Evolutionary conservation across 2,329 filamentous ascomycete genomes (phyloP), one percentile per base, ranked within the genome.

Genomic region (Cucurbitaria berberidis): DNA sequence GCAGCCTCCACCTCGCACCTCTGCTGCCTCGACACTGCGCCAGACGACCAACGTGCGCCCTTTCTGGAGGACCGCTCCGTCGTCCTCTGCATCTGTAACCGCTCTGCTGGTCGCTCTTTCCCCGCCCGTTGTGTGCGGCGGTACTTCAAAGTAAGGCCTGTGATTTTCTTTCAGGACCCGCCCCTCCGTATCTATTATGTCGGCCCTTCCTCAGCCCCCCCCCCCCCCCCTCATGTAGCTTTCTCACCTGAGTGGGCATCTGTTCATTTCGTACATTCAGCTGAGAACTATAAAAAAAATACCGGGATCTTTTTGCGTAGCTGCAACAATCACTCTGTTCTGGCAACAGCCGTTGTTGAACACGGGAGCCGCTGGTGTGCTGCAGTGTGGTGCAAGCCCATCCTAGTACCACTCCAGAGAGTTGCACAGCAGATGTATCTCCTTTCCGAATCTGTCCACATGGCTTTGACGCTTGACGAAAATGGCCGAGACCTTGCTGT

Each of bases 341-440:
- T 30, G 48, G 35, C 52, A 45, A 55, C 55, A 59, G 58, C 63
- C 49, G 52, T 50, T 65, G 66, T 70, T 51, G 53, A 49, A 67
- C 64, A 50, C 40, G 39, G n/a, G 53, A 53, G 59, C 55, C 59
- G 63, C 57, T 59, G 53, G 46, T 56, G 55, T 62, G 59, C 60
- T 64, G 62, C 62, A 69, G 48, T 56, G 55, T 62, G 59, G 60
- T 64, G 62, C 62, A 69, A 69, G 66, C 45, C 62, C 64, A 68
- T 60, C 62, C 56, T 64, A 53, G 72, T 74, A 62, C 64, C 59
- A 67, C 67, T 42, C 49, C 59, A 53, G 45, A 57, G 56, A 66
- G 73, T 75, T 56, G 64, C 67, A 75, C 73, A 53, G 60, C 72
- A 72, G 66, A 63, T 56, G 59, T 64, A 53, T 64, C 61, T 66